These are phyloP conservation scores for Penicillium cosmopolitanum DNA, from an alignment of 495 filamentous ascomycete species.

Conservation along the genomic window DNA sequence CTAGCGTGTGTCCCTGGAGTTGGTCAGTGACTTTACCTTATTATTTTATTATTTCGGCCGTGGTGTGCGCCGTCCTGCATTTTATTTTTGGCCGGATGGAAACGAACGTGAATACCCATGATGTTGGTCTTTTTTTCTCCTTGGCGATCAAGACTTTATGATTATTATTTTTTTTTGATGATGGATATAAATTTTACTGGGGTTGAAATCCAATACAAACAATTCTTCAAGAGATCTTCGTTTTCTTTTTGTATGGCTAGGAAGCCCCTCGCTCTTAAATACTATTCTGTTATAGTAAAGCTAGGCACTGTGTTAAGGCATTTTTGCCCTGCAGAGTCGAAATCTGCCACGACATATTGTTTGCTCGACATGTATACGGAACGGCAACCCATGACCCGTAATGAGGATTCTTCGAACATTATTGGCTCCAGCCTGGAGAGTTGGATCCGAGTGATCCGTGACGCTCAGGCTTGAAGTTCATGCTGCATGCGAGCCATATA, in stretches of 20 bases:
- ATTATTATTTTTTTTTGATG: conserved; percentile 17
- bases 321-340: conserved; percentile 11
- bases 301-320: conserved; percentile 8
- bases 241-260: no score
- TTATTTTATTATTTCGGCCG: conserved; percentile 20
- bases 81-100: conserved; percentile 27
- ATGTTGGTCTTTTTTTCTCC: conserved; percentile 27
- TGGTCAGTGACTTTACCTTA: conserved; percentile 8
- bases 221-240: background rate
- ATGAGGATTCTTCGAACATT: background rate
- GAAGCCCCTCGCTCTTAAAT: no score
- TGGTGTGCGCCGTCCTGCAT: conserved; percentile 25
- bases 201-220: conserved; percentile 2
- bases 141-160: conserved; percentile 35
- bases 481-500: background rate
- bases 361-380: background rate
- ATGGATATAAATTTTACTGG: conserved; percentile 23
- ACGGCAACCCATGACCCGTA: background rate
- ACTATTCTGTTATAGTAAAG: no score
- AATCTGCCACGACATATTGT: background rate
- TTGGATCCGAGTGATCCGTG: conserved; percentile 1
- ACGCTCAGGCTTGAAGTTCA: background rate
- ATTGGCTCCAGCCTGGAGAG: background rate
- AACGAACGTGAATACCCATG: conserved; percentile 44
- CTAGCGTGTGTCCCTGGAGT: conserved; percentile 27